Evolutionary conservation across 306 rosid genomes (phyloP), one percentile per base, ranked within the genome.

Genomic region (Mimosa bimucronata): DNA sequence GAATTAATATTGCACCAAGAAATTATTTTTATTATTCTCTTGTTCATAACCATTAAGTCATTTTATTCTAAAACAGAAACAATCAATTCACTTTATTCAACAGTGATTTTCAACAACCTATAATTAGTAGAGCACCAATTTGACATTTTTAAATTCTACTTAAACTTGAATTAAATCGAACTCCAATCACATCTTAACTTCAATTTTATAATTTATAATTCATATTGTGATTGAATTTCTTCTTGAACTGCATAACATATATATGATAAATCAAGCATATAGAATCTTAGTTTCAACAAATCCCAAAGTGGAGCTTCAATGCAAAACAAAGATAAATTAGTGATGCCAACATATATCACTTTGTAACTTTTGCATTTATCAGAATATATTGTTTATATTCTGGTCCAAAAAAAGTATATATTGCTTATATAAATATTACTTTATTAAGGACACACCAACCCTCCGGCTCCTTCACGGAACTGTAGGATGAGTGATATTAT

Each of bases 251-350:
- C 25, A 52, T 9, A 19, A 19, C 10, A 50, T 1, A 18, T 2
- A 19, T 7, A 34, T 19, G n/a, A 38, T 34, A 7, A 38, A 19
- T 38, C 2, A 41, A 41, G 38, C 52, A 38, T 79, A 52, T 16
- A 40, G 61, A 23, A 75, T 65, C 71, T 61, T 30, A 40, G 65
- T 50, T 69, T 75, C 71, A 75, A 37, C 50, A 69, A 26, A 57
- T 73, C 34, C 76, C 11, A 69, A 83, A 62, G n/a, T 61, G 23
- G 66, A 44, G 53, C 57, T 53, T 52, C 28, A 14, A 10, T 13
- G 44, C 25, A 44, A 69, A 42, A 45, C 42, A 23, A 4, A 42
- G 11, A 42, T 41, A 6, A 68, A 79, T 37, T 13, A 28, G 75
- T 69, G 44, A 69, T 42, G 57, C 44, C 26, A 69, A 69, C 74